Evolutionary conservation across 2,329 filamentous ascomycete genomes (phyloP).

Genomic region (Phyllosticta citrichinensis): DNA sequence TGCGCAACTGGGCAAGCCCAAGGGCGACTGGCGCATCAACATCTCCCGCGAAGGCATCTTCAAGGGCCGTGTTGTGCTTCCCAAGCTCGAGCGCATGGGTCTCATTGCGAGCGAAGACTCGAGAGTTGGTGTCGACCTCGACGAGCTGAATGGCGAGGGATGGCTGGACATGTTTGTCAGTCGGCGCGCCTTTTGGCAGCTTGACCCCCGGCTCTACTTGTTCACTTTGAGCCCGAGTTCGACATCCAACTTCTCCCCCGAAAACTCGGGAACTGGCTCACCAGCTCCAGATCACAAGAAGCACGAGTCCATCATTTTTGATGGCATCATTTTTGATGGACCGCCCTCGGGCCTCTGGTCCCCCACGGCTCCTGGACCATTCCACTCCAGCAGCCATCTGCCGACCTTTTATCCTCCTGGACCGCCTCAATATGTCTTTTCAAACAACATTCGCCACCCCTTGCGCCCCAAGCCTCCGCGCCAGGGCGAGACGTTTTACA

Average conservation of each 20-base stretch:
- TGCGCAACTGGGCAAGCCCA: constrained; percentile 57
- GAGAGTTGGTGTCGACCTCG: constrained; percentile 55
- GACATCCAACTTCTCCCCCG: constrained; percentile 42
- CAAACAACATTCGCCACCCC: constrained; percentile 72
- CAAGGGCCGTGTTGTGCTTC: constrained; percentile 69
- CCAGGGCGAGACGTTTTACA: constrained; percentile 87
- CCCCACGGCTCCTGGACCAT: constrained; percentile 50
- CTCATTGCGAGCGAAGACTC: constrained; percentile 69
- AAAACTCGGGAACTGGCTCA: constrained; percentile 41
- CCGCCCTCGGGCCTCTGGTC: constrained; percentile 27
- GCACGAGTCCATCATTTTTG: constrained; percentile 18
- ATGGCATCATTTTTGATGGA: constrained; percentile 23
- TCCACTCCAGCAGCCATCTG: constrained; percentile 71
- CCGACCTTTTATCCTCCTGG: constrained; percentile 85
- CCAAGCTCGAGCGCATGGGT: constrained; percentile 90
- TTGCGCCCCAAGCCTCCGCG: constrained; percentile 78
- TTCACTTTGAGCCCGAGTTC: constrained; percentile 64
- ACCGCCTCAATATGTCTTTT: constrained; percentile 71
- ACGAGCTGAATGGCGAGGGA: constrained; percentile 51
- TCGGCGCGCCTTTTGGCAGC: constrained; percentile 79
- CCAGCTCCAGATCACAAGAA: constrained; percentile 22
- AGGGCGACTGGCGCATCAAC: constrained; percentile 76
- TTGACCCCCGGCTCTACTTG: constrained; percentile 76
- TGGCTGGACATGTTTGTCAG: constrained; percentile 80
- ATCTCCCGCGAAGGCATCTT: constrained; percentile 84